Evolutionary conservation across 2,329 filamentous ascomycete species (phyloP).

Genomic region (Cucurbitaria berberidis): DNA sequence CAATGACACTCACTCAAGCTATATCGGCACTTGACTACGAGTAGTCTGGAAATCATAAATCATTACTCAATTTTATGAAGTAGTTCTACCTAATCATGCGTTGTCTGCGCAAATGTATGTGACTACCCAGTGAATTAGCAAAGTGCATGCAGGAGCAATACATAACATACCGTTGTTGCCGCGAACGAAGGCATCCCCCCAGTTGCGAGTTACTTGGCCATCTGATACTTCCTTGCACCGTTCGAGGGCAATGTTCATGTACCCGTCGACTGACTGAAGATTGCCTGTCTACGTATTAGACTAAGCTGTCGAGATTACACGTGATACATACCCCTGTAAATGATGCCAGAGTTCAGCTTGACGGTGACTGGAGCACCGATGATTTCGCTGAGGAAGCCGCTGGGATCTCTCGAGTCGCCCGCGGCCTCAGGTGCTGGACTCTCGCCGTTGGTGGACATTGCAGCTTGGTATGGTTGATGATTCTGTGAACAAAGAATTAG

Average conservation of each 20-base stretch:
- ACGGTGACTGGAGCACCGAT: conserved; percentile 93
- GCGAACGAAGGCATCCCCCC: conserved; percentile 93
- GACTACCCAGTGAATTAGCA: conserved; percentile 26
- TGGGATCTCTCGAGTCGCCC: conserved; percentile 85
- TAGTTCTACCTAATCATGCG: conserved; percentile 16
- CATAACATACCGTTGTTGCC: conserved; percentile 83
- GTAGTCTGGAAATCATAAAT: background rate
- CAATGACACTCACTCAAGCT: background rate
- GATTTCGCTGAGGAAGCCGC: conserved; percentile 90
- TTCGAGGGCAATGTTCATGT: conserved; percentile 99
- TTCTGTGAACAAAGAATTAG: background rate
- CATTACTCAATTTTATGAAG: background rate
- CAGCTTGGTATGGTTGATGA: background rate
- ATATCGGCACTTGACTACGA: background rate
- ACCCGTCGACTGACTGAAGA: conserved; percentile 95
- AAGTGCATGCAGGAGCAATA: background rate
- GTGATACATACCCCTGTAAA: conserved; percentile 80
- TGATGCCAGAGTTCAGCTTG: conserved; percentile 97
- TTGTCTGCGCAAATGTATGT: conserved; percentile 43
- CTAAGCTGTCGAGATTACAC: background rate
- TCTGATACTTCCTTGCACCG: conserved; percentile 93
- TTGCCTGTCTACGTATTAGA: conserved; percentile 67
- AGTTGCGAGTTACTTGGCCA: conserved; percentile 79
- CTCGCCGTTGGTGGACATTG: conserved; percentile 68
- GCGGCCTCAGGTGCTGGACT: conserved; percentile 59